A percentile compares a stretch with the other conserved stretches of the same genome.
phyloP scores from a whole-genome alignment of 176 grass and related monocot species.

The Aegilops longissima region DNA sequence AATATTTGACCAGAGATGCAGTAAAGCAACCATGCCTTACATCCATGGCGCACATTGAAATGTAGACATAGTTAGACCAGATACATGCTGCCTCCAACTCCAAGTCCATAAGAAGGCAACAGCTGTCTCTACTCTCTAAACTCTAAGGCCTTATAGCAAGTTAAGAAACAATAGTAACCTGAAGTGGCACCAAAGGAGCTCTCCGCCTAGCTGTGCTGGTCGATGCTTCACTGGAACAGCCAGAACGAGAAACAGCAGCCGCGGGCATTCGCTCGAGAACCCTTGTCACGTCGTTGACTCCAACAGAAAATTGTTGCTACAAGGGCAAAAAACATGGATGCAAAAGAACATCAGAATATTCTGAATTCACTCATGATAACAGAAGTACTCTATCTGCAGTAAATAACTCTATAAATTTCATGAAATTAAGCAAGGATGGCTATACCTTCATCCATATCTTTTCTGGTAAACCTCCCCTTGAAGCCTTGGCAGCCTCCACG shows the following conservation, averaged over 20 bases:
- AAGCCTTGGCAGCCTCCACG: constrained; percentile 73
- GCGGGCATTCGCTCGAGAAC: constrained; percentile 85
- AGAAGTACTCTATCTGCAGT: not conserved
- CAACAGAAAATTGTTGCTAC: constrained; percentile 88
- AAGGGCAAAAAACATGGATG: not conserved
- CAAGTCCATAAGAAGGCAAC: not conserved
- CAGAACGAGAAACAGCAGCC: constrained; percentile 3
- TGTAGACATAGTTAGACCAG: too few relatives aligned
- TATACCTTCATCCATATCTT: constrained; percentile 98
- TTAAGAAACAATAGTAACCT: constrained; percentile 50
- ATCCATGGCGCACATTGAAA: too few relatives aligned
- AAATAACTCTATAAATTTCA: not conserved
- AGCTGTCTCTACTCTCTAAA: not conserved
- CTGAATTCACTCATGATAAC: constrained; percentile 7
- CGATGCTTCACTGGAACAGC: constrained; percentile 25
- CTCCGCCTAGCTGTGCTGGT: constrained; percentile 15
- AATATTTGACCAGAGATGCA: not conserved
- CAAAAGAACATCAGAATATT: not conserved
- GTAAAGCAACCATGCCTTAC: not conserved
- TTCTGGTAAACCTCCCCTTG: constrained; percentile 54
- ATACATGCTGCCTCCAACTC: not conserved
- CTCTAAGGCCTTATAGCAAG: not conserved
- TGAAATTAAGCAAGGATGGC: not conserved
- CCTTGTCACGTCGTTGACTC: constrained; percentile 88
- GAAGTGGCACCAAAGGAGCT: constrained; percentile 63